Base-by-base conservation (phyloP, 345 rosid species). In the Noccaea caerulescens region DNA sequence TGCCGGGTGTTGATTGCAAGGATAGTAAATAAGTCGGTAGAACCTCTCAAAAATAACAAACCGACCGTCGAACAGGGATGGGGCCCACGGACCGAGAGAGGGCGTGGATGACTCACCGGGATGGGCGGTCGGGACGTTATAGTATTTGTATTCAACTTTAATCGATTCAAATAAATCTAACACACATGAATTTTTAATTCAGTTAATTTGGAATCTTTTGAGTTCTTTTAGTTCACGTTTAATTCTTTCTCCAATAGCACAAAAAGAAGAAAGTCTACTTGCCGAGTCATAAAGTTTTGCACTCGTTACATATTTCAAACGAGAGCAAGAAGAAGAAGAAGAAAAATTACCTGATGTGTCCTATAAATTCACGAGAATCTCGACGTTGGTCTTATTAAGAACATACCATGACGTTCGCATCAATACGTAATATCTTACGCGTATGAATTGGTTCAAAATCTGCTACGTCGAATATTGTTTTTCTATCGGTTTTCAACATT, bases 341-440 rank as follows among this genome's bases (percentile, higher is more conserved):
- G 10, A 8, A 3, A 5, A 4, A 37, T 9, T 6, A 36, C 1
- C 36, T 20, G 37, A 6, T 42, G 41, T 10, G 13, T 23, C 9
- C 8, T 49, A 11, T 5, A 16, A n/a, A 46, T 9, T 61, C 75
- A 61, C 61, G 68, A 71, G 75, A 61, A 32, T 51, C 61, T 71
- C 20, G 16, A 32, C 63, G 16, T 12, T 18, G 27, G n/a, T 33
- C 11, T 45, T 63, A 14, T 20, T 30, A 3, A 67, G 12, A 12
- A 49, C 18, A 25, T 56, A 46, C n/a, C 47, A 69, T 71, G 75
- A 71, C 75, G 68, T 71, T 32, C 27, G 68, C 58, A 50, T 30
- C 43, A 30, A 50, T 13, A 51, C 68, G 68, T 60, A 59, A 60
- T 49, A 39, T 59, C 52, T 69, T 36, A 34, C 46, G 54, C 16